Conservation (phyloP, 768 basidiomycete species). For the Cystofilobasidium bisporidii region DNA sequence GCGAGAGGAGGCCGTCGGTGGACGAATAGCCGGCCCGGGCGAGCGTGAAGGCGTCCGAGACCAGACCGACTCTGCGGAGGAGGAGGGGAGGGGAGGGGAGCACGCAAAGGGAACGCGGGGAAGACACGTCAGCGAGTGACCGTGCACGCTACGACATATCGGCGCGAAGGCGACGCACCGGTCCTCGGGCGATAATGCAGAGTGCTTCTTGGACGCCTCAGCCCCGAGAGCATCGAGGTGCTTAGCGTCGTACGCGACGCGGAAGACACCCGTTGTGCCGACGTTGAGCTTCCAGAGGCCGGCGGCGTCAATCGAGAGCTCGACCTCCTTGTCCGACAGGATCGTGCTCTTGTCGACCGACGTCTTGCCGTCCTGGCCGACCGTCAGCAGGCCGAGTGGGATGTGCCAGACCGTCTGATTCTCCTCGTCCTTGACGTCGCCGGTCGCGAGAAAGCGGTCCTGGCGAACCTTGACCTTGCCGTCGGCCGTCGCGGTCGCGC, state of each 20-base stretch:
- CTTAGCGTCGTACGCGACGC: constrained; percentile 75
- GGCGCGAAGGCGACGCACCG: constrained; percentile 37
- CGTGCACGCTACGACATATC: no score
- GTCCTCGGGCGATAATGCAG: constrained; percentile 69
- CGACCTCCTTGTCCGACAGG: constrained; percentile 58
- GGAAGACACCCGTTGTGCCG: constrained; percentile 78
- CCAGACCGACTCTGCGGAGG: constrained; percentile 55
- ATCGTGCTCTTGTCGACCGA: constrained; percentile 55
- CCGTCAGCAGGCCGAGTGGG: constrained; percentile 63
- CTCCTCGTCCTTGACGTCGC: constrained; percentile 64
- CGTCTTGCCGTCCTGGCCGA: constrained; percentile 52
- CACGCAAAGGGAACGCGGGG: no score
- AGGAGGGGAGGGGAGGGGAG: no score
- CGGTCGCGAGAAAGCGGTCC: constrained; percentile 84
- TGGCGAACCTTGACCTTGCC: constrained; percentile 68
- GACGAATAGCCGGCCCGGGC: constrained; percentile 69
- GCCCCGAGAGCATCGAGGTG: constrained; percentile 65
- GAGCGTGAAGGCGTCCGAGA: constrained; percentile 70
- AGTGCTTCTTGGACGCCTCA: constrained; percentile 60
- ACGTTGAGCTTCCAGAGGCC: constrained; percentile 79
- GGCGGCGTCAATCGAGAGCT: constrained; percentile 58
- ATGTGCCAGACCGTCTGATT: constrained; percentile 84
- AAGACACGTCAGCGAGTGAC: neutral
- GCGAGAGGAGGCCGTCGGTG: constrained; percentile 63
- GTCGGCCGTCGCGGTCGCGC: constrained; percentile 57